phyloP scores from a whole-genome alignment of 768 basidiomycete species.

The Tulasnella sp. region DNA sequence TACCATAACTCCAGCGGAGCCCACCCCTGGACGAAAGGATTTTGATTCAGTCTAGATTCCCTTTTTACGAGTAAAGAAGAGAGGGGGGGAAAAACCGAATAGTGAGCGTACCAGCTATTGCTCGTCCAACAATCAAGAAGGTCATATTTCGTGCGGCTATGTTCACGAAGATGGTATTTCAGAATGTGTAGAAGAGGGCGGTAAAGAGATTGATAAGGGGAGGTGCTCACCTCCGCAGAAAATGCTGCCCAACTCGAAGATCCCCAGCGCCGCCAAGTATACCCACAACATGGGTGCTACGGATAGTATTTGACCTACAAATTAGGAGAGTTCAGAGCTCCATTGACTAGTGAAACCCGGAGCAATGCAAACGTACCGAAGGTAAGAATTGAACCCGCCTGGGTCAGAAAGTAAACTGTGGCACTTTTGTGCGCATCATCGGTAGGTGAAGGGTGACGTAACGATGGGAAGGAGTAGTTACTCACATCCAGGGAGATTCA shows the following conservation, averaged over 20 bases:
- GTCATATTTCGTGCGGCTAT: constrained; percentile 19
- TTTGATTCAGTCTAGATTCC: background rate
- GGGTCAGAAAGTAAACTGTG: constrained; percentile 15
- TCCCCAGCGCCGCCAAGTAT: constrained; percentile 19
- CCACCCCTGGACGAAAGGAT: constrained; percentile 22
- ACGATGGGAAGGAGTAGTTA: background rate
- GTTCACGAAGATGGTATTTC: background rate
- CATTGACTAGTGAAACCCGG: background rate
- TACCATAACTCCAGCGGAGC: constrained; percentile 30
- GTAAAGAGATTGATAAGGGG: background rate
- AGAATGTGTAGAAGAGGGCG: background rate
- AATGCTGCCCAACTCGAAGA: constrained; percentile 37
- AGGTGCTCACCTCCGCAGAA: constrained; percentile 29
- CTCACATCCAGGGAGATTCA: constrained; percentile 12
- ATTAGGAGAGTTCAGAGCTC: background rate
- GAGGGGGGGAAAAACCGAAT: no score
- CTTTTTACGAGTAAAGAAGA: background rate
- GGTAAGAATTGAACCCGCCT: constrained; percentile 13
- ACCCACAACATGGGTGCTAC: constrained; percentile 25
- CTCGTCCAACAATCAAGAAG: constrained; percentile 33
- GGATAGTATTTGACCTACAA: constrained; percentile 1
- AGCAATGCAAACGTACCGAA: constrained; percentile 3
- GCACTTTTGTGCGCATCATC: background rate
- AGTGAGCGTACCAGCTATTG: constrained; percentile 31
- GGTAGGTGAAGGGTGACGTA: background rate